Evolutionary conservation across 2,329 filamentous ascomycete genomes (phyloP), one percentile per base, ranked within the genome.

Genomic region (Alternaria novae-zelandiae): DNA sequence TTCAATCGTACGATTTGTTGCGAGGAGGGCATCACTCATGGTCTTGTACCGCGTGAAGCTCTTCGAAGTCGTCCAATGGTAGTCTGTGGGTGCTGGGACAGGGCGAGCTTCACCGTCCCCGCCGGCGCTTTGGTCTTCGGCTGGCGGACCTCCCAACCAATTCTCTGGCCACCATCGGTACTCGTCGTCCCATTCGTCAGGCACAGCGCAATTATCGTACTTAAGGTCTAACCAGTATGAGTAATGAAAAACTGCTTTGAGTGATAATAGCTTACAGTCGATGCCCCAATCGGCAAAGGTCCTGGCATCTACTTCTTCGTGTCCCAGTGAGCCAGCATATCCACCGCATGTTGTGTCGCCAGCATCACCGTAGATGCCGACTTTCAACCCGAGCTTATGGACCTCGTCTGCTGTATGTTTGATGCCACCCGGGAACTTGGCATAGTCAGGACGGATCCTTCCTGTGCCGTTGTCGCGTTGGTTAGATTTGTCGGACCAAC

Each of bases 331-430:
- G 1, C 84, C 88, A 12, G 86, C 84, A 69, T 88, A 89, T 3
- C 83, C 83, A 1, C 82, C 87, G 68, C 87, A 88, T 5, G 86
- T 87, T 45, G 51, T 44, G 4, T 57, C 79, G 46, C 85, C 85
- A 1, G 85, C 85, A 74, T 84, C 84, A 65, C 85, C 84, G 70
- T 90, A 90, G 45, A 90, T 87, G 0, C 89, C 88, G 5, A 90
- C 73, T 72, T 90, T 90, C 43, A 90, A 68, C 1, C 86, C 87
- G 66, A 88, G 70, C 2, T 69, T 77, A 63, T 90, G 88, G 20
- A 90, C 82, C 60, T 85, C 72, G 13, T 84, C 76, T 1, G 87
- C 87, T 1, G 85, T 73, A 7, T 83, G 82, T 15, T 81, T 81
- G 64, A 90, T 90, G 1, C 88, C 88, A 9, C 83, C 73, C 0